Evolutionary conservation across 2,329 filamentous ascomycete genomes (phyloP).

Genomic region (Colletotrichum somersetense): DNA sequence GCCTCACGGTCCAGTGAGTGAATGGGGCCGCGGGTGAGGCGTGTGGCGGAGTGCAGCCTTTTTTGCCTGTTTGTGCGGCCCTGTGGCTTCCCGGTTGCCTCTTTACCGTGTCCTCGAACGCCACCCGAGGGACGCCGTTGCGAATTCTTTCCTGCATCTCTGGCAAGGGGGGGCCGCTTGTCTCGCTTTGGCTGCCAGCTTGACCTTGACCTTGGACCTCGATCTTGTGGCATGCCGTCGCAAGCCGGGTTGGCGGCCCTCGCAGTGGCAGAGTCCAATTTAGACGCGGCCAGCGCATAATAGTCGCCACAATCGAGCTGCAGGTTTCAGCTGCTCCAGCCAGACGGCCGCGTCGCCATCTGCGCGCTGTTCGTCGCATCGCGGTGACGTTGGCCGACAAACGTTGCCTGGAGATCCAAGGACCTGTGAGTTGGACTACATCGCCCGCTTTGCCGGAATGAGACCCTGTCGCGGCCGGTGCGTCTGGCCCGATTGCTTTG

Average conservation of each 20-base stretch:
- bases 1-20: conserved; percentile 35
- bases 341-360: conserved; percentile 18
- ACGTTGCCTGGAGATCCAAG: conserved; percentile 5
- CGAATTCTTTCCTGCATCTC: conserved; percentile 32
- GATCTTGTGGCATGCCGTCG: conserved; percentile 2
- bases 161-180: conserved; percentile 24
- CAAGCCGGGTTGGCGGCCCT: conserved; percentile 7
- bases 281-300: conserved; percentile 42
- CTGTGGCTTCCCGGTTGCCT: conserved; percentile 38
- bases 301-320: conserved; percentile 42
- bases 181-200: conserved; percentile 23
- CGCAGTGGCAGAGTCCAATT: conserved; percentile 5
- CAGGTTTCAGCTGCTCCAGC: conserved; percentile 39
- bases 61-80: conserved; percentile 17
- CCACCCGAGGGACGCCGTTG: conserved; percentile 28
- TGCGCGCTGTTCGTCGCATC: not conserved
- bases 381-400: conserved; percentile 12
- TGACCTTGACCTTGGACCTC: not conserved
- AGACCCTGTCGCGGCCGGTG: conserved; percentile 17
- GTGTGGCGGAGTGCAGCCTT: conserved; percentile 43
- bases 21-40: conserved; percentile 32
- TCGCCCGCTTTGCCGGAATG: conserved; percentile 6
- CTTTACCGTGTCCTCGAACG: conserved; percentile 29
- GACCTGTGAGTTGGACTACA: conserved; percentile 1
- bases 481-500: conserved; percentile 18